Percentiles rank a stretch among this genome's conserved stretches.
Evolutionary conservation across 2,329 filamentous ascomycete species (phyloP).

Genomic region (Ceratocystis diversiconidia): DNA sequence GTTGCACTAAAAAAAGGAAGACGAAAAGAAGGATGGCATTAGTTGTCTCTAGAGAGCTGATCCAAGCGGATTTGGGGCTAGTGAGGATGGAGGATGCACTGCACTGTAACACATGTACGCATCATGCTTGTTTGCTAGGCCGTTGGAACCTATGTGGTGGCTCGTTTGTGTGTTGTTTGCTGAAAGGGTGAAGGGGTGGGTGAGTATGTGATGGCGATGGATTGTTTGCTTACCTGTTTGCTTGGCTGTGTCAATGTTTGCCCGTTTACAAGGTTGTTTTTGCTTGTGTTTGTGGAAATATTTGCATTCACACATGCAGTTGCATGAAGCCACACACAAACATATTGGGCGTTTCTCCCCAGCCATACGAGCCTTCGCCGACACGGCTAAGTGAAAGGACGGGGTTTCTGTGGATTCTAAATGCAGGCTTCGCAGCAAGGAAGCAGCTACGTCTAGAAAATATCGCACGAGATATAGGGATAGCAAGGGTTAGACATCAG

Average conservation of each 20-base stretch:
- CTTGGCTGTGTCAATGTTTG: neutral
- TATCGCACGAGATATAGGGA: neutral
- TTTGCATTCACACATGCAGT: neutral
- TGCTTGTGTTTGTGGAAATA: neutral
- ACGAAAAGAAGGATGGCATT: neutral
- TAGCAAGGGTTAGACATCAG: neutral
- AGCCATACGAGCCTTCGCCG: neutral
- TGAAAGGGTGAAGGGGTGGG: neutral
- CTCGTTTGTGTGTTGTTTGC: constrained; percentile 2
- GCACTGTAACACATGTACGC: neutral
- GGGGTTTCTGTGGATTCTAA: neutral
- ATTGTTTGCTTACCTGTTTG: constrained; percentile 5
- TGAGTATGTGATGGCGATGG: neutral
- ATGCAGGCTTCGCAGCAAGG: neutral
- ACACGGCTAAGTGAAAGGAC: neutral
- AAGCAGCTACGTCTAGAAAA: neutral
- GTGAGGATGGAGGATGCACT: neutral
- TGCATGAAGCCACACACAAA: neutral
- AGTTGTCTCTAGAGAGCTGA: neutral
- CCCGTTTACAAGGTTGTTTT: neutral
- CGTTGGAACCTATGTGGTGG: neutral
- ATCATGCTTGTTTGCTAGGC: neutral
- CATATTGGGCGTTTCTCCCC: neutral
- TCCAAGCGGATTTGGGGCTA: neutral
- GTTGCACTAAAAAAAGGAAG: neutral